phyloP scores from a whole-genome alignment of 2,329 filamentous ascomycete genomes.

The Monosporascus sp. region DNA sequence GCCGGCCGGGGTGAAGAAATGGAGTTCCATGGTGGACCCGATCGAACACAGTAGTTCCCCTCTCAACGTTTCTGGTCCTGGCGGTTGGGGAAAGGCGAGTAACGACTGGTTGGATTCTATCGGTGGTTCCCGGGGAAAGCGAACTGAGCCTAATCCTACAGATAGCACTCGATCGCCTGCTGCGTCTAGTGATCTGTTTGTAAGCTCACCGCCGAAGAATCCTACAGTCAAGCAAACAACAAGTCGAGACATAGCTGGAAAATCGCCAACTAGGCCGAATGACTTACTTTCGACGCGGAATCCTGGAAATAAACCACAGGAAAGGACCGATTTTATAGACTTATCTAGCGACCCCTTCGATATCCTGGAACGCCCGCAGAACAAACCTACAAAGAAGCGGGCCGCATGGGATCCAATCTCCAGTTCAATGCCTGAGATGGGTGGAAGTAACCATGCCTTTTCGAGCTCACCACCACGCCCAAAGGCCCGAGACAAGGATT shows the following conservation, averaged over 20 bases:
- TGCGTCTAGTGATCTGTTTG: conserved; percentile 16
- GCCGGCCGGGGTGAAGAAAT: conserved; percentile 12
- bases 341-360: conserved; percentile 22
- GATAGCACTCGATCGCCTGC: neutral
- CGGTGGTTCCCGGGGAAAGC: conserved; percentile 13
- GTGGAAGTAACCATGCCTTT: conserved; percentile 11
- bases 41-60: conserved; percentile 26
- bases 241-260: neutral
- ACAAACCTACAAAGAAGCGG: conserved; percentile 17
- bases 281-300: neutral
- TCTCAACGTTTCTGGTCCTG: neutral
- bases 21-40: conserved; percentile 19
- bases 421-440: conserved; percentile 43
- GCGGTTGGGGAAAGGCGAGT: conserved; percentile 2
- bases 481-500: conserved; percentile 16
- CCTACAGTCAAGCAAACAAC: neutral
- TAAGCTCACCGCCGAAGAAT: conserved; percentile 14
- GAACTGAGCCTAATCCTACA: neutral
- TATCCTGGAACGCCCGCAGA: conserved; percentile 5
- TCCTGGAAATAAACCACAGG: conserved; percentile 9
- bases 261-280: conserved; percentile 1
- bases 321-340: conserved; percentile 17
- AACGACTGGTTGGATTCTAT: conserved; percentile 16
- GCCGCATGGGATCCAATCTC: conserved; percentile 47
- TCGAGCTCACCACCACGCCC: conserved; percentile 9